These are phyloP conservation scores for Fusarium sterilihyphosum DNA, from an alignment of 2,329 filamentous ascomycete genomes.

Conservation along the genomic window DNA sequence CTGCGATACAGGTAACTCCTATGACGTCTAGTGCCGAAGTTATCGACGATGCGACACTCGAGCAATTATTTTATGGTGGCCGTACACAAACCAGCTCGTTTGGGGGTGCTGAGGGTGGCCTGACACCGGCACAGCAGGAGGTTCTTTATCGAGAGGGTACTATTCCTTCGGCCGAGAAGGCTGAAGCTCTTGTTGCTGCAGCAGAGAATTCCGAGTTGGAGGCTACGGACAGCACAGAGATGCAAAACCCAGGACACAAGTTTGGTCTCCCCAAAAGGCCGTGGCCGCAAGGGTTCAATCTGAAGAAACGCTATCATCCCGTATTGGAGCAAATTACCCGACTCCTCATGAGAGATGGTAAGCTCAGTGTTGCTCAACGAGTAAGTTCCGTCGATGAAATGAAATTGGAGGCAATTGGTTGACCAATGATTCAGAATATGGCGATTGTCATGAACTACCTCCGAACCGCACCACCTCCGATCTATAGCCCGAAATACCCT, in stretches of 20 bases:
- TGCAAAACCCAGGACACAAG: conserved; percentile 71
- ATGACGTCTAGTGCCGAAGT: conserved; percentile 22
- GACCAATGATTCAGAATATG: conserved; percentile 73
- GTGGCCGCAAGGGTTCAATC: conserved; percentile 68
- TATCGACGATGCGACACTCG: conserved; percentile 50
- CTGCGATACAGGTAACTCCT: conserved; percentile 25
- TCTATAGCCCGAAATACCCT: conserved; percentile 74
- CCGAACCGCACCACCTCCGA: conserved; percentile 84
- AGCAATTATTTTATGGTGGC: conserved; percentile 51
- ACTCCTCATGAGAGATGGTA: conserved; percentile 90
- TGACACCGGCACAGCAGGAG: conserved; percentile 56
- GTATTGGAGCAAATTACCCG: conserved; percentile 89
- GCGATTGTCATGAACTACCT: conserved; percentile 83
- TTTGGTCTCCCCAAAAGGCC: conserved; percentile 77
- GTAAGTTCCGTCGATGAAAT: conserved; percentile 59
- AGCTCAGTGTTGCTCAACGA: conserved; percentile 88
- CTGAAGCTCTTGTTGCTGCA: conserved; percentile 45
- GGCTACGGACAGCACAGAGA: conserved; percentile 21
- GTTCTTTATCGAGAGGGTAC: conserved; percentile 55
- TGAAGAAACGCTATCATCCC: conserved; percentile 86
- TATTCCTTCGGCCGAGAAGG: conserved; percentile 50
- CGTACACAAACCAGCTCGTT: conserved; percentile 43
- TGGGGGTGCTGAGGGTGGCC: conserved; percentile 48
- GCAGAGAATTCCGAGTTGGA: conserved; percentile 32
- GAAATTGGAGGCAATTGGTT: not conserved